Conservation (phyloP, 2,329 filamentous ascomycete genomes). For the Aspergillus calidoustus region DNA sequence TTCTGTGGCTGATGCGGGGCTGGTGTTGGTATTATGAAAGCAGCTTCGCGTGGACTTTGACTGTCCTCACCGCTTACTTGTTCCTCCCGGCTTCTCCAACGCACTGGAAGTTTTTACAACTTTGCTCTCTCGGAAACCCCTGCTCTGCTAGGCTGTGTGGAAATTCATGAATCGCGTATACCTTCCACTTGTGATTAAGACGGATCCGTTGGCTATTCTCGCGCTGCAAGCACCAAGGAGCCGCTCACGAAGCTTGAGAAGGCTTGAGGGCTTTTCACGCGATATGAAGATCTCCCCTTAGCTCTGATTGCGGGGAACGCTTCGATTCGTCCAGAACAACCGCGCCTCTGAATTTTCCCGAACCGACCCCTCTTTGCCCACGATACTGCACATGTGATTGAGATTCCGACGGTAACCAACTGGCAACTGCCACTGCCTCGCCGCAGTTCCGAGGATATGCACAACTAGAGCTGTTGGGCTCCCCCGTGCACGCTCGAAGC, state of each 20-base stretch:
- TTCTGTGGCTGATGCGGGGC: slow-evolving; percentile 18
- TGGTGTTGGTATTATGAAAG: slow-evolving; percentile 6
- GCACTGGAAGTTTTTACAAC: not conserved
- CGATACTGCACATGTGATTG: slow-evolving; percentile 1
- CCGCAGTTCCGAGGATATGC: not conserved
- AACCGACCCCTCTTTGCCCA: not conserved
- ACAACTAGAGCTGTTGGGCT: not conserved
- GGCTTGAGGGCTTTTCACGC: not conserved
- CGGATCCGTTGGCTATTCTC: not conserved
- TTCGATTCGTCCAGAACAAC: not conserved
- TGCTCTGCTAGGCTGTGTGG: not conserved
- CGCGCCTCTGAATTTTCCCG: not conserved
- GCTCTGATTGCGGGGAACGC: slow-evolving; percentile 1
- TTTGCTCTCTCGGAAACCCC: not conserved
- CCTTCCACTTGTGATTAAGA: not conserved
- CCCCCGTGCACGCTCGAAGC: no score
- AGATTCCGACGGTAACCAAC: not conserved
- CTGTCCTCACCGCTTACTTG: slow-evolving; percentile 12
- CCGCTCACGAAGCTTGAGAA: not conserved
- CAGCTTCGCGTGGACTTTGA: not conserved
- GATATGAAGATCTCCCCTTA: not conserved
- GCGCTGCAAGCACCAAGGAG: not conserved
- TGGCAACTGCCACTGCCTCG: not conserved
- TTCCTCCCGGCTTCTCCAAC: not conserved
- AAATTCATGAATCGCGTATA: not conserved